Evolutionary conservation across 2,329 filamentous ascomycete species (phyloP), one percentile per base, ranked within the genome.

Genomic region (Stenocarpella maydis): DNA sequence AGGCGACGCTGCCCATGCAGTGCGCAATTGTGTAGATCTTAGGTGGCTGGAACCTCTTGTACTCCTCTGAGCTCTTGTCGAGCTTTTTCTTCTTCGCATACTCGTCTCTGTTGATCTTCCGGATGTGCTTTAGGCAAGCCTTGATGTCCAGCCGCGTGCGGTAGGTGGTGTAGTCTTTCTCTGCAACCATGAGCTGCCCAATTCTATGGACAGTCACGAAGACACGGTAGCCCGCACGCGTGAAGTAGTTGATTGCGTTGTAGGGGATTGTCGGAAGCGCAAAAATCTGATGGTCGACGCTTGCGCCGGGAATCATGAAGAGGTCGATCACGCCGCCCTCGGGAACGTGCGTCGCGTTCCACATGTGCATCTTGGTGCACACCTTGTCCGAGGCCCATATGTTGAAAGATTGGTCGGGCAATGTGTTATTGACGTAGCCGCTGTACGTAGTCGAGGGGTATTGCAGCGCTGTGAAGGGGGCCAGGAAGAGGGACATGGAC

Each of bases 161-260:
- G 71, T 83, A 90, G 0, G 86, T 88, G 0, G 88, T 91, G 81
- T 84, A 88, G 65, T 83, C 77, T 63, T 85, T 80, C 61, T 85
- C 81, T 8, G 85, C 84, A 0, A 82, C 78, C 77, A 83, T 82
- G 19, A 86, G 76, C 72, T 83, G 82, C 37, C 87, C 86, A 72
- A 90, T 89, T 37, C 89, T 86, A 73, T 87, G 86, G 1, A 89
- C 86, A 0, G 83, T 78, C 4, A 89, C 78, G 73, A 87, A 90
- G 21, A 89, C 86, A 6, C 86, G 83, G 77, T 91, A 90, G 10
- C 89, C 89, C 0, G 84, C 85, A 1, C 84, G 80, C 3, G 83
- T 86, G 75, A 91, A 87, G 78, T 90, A 90, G 74, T 90, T 88
- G 71, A 91, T 83, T 0, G 87, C 83, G 75, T 91, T 90, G 72